A percentile compares a stretch with the other conserved stretches of the same genome.
These are phyloP conservation scores for Croton setiger DNA, from an alignment of 441 rosid species.

Conservation along the genomic window DNA sequence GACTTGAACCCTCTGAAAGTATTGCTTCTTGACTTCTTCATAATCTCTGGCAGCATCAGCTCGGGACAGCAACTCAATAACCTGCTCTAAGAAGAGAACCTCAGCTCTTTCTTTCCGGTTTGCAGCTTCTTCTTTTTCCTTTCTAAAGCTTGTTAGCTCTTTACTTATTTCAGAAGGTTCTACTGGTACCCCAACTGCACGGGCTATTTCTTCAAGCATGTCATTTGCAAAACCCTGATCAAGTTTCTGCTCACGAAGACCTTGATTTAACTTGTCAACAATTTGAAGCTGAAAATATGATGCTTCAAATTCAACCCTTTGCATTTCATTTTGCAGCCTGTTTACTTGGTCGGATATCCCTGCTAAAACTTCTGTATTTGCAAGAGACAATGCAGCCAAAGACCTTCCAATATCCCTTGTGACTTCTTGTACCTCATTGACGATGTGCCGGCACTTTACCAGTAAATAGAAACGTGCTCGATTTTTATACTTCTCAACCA, in stretches of 20 bases:
- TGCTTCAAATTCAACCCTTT: slow-evolving; percentile 52
- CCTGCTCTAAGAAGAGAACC: slow-evolving; percentile 65
- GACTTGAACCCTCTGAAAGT: slow-evolving; percentile 45
- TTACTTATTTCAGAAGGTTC: slow-evolving; percentile 65
- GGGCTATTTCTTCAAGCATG: slow-evolving; percentile 61
- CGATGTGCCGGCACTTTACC: slow-evolving; percentile 53
- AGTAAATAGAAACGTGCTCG: slow-evolving; percentile 56
- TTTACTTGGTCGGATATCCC: slow-evolving; percentile 54
- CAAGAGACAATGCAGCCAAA: slow-evolving; percentile 49
- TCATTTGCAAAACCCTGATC: slow-evolving; percentile 64
- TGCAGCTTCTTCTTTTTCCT: slow-evolving; percentile 65
- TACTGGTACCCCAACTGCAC: slow-evolving; percentile 61
- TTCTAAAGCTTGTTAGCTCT: slow-evolving; percentile 58
- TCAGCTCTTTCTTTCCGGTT: slow-evolving; percentile 59
- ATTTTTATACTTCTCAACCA: slow-evolving; percentile 56
- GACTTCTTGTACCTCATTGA: slow-evolving; percentile 57
- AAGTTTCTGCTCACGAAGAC: slow-evolving; percentile 51
- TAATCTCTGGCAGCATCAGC: slow-evolving; percentile 71
- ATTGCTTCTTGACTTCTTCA: slow-evolving; percentile 45
- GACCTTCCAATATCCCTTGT: slow-evolving; percentile 63
- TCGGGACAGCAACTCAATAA: slow-evolving; percentile 62
- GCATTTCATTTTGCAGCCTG: slow-evolving; percentile 68
- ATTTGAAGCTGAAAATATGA: slow-evolving; percentile 53
- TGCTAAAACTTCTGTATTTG: slow-evolving; percentile 49
- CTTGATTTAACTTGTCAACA: slow-evolving; percentile 51